Conservation (phyloP, 768 basidiomycete genomes). For the Tephrocybe sp. region DNA sequence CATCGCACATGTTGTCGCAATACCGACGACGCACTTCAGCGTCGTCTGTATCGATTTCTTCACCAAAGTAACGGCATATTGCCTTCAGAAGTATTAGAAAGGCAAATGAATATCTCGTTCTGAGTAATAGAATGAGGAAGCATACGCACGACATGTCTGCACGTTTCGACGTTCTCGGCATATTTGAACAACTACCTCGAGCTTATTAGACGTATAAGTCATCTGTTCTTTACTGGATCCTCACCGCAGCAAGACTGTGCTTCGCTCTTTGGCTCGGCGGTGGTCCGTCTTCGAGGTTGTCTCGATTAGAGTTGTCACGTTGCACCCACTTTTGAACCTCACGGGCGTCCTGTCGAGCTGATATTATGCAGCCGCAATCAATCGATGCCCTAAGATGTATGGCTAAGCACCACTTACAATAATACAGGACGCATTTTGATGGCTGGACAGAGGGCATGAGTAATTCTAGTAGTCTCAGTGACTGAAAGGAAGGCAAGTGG, state of each 20-base stretch:
- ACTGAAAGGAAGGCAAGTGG: constrained; percentile 2
- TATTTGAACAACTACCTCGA: constrained; percentile 36
- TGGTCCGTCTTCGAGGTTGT: constrained; percentile 49
- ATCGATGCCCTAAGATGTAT: no score
- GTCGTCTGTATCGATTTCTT: constrained; percentile 52
- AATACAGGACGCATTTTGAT: constrained; percentile 79
- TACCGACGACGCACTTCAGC: constrained; percentile 42
- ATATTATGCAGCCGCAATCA: no score
- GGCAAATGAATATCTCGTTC: neutral
- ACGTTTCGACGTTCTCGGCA: constrained; percentile 56
- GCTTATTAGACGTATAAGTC: constrained; percentile 1
- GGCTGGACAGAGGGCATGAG: constrained; percentile 43
- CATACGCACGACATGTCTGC: constrained; percentile 67
- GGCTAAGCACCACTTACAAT: constrained; percentile 49
- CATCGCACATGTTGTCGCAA: constrained; percentile 82
- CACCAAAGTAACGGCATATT: constrained; percentile 82
- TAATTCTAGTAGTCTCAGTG: neutral
- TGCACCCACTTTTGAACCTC: constrained; percentile 56
- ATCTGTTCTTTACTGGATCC: constrained; percentile 13
- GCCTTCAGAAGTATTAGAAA: constrained; percentile 41
- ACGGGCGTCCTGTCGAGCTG: constrained; percentile 75
- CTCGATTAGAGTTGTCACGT: constrained; percentile 39
- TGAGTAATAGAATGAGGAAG: neutral
- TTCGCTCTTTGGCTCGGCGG: constrained; percentile 65
- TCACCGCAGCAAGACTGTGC: constrained; percentile 62